phyloP scores from a whole-genome alignment of 352 stramenopile genomes.

The Globisporangium parvum region DNA sequence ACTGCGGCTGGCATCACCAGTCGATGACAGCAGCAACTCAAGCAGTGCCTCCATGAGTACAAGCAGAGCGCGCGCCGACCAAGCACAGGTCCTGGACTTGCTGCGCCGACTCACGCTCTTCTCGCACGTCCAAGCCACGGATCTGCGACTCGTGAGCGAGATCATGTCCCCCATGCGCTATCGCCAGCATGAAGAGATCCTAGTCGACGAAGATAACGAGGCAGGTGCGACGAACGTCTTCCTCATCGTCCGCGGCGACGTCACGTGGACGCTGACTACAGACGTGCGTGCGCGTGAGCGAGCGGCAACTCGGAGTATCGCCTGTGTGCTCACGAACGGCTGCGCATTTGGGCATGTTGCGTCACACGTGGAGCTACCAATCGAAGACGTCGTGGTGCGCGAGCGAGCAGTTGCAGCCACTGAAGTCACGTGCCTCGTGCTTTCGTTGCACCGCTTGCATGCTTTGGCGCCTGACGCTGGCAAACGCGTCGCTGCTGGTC shows the following conservation, averaged over 20 bases:
- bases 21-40: no score
- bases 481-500: no score
- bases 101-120: slow-evolving; percentile 2
- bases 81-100: not conserved
- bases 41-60: not conserved
- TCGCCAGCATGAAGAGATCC: not conserved
- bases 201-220: not conserved
- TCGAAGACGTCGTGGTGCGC: not conserved
- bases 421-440: not conserved
- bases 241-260: not conserved
- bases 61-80: not conserved
- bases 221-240: not conserved
- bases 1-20: not conserved
- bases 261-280: slow-evolving; percentile 1
- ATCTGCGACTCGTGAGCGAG: not conserved
- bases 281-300: not conserved
- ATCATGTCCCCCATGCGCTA: not conserved
- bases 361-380: not conserved
- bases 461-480: no score
- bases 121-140: not conserved
- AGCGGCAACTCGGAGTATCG: not conserved
- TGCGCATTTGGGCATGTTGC: slow-evolving; percentile 1
- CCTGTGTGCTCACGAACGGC: not conserved
- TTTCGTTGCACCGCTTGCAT: no score
- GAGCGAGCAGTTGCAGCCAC: not conserved